Evolutionary conservation across 371 early-diverging fungal species (phyloP).

Genomic region (Mucor irregularis): DNA sequence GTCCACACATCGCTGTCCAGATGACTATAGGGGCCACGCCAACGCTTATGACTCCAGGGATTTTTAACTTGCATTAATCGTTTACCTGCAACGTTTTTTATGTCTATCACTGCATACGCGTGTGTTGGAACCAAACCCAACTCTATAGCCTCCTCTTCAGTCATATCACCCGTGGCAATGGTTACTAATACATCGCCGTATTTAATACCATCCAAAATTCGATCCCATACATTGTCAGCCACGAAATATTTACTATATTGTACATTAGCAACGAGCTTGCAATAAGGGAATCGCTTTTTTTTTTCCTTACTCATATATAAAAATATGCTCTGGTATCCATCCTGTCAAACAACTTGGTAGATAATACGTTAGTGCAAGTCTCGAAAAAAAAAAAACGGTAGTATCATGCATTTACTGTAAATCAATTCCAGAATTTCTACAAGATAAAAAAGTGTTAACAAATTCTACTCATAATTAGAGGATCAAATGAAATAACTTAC

Average conservation of each 20-base stretch:
- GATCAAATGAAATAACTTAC: constrained; percentile 38
- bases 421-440: constrained; percentile 86
- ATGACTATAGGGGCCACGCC: constrained; percentile 84
- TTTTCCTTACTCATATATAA: constrained; percentile 67
- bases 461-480: constrained; percentile 1
- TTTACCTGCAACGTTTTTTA: constrained; percentile 31
- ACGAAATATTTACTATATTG: constrained; percentile 59
- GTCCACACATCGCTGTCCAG: constrained; percentile 76
- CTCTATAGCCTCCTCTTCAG: constrained; percentile 63
- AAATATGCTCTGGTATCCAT: constrained; percentile 92
- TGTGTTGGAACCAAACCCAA: constrained; percentile 86
- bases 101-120: constrained; percentile 85
- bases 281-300: not conserved
- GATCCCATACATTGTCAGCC: constrained; percentile 71
- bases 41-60: constrained; percentile 89
- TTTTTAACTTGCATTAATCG: constrained; percentile 74
- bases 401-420: constrained; percentile 57
- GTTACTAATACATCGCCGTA: constrained; percentile 68
- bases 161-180: constrained; percentile 73
- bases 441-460: not conserved
- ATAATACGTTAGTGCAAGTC: not conserved
- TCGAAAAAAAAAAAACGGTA: not conserved
- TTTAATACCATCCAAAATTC: constrained; percentile 67
- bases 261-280: too few species aligned
- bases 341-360: constrained; percentile 75